These are phyloP conservation scores for Neospermospora avenae DNA, from an alignment of 2,329 filamentous ascomycete species.

Conservation along the genomic window DNA sequence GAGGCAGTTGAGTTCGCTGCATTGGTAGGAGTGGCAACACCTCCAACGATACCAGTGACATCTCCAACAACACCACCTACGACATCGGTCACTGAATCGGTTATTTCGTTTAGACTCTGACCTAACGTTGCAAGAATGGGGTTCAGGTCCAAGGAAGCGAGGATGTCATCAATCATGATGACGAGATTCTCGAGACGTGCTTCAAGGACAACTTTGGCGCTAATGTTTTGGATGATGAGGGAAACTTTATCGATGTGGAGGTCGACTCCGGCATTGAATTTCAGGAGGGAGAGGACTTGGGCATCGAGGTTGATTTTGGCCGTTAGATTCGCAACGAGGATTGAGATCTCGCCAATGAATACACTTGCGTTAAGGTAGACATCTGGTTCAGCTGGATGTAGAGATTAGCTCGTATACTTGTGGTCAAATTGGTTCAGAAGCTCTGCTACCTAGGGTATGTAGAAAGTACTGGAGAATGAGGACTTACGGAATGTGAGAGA, in stretches of 20 bases:
- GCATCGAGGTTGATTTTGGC: slow-evolving; percentile 59
- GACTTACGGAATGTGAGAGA: slow-evolving; percentile 22
- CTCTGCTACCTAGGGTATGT: too few relatives aligned
- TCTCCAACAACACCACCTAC: slow-evolving; percentile 13
- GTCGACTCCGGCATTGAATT: slow-evolving; percentile 60
- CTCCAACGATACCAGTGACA: too few relatives aligned
- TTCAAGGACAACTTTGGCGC: slow-evolving; percentile 55
- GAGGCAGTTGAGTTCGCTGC: neutral
- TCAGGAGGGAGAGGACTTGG: slow-evolving; percentile 54
- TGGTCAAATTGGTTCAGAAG: too few relatives aligned
- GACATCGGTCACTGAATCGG: slow-evolving; percentile 40
- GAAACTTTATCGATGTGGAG: slow-evolving; percentile 54
- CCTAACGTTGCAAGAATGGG: slow-evolving; percentile 55
- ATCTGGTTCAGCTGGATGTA: slow-evolving; percentile 44
- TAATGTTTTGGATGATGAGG: slow-evolving; percentile 55
- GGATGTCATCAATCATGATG: slow-evolving; percentile 55
- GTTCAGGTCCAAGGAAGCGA: slow-evolving; percentile 58
- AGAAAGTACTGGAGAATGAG: too few relatives aligned
- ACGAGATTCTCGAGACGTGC: slow-evolving; percentile 59
- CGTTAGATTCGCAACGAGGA: slow-evolving; percentile 57
- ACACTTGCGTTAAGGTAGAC: slow-evolving; percentile 59
- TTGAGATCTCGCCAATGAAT: slow-evolving; percentile 54
- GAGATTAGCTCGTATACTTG: neutral
- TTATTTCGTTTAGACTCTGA: slow-evolving; percentile 45
- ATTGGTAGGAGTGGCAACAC: slow-evolving; percentile 23